A percentile compares a stretch with the other conserved stretches of the same genome.
Evolutionary conservation across 495 filamentous ascomycete genomes (phyloP).

Genomic region (Hypoxylon intermedium): DNA sequence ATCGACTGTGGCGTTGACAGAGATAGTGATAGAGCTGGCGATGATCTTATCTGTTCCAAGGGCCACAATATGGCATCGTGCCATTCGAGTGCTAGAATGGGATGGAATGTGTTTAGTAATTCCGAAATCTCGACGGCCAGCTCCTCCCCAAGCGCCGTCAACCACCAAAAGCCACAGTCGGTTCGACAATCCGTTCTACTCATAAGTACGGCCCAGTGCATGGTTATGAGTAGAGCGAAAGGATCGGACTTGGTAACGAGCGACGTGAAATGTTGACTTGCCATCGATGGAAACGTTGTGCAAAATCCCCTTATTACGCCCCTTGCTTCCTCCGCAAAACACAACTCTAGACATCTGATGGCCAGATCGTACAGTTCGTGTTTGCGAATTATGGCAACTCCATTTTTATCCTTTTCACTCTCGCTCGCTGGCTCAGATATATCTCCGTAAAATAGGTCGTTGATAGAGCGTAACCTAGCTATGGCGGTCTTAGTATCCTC

Average conservation of each 20-base stretch:
- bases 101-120: slow-evolving; percentile 14
- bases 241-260: slow-evolving; percentile 41
- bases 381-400: slow-evolving; percentile 7
- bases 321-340: slow-evolving; percentile 41
- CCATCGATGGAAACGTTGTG: slow-evolving; percentile 32
- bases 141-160: slow-evolving; percentile 1
- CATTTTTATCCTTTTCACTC: background rate
- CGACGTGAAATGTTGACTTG: slow-evolving; percentile 38
- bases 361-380: slow-evolving; percentile 31
- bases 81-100: slow-evolving; percentile 21
- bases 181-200: slow-evolving; percentile 10
- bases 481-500: slow-evolving; percentile 31
- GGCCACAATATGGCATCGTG: slow-evolving; percentile 17
- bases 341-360: slow-evolving; percentile 28
- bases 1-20: background rate
- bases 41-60: slow-evolving; percentile 1
- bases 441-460: slow-evolving; percentile 22
- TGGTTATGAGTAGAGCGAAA: slow-evolving; percentile 43
- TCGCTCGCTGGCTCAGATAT: slow-evolving; percentile 12
- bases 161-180: slow-evolving; percentile 29
- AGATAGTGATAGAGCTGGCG: slow-evolving; percentile 6
- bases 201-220: slow-evolving; percentile 44
- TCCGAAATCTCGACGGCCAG: slow-evolving; percentile 34
- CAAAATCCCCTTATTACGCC: slow-evolving; percentile 36
- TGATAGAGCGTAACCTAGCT: slow-evolving; percentile 29